A percentile compares a stretch with the other conserved stretches of the same genome.
phyloP scores from a whole-genome alignment of 352 stramenopile genomes.

The Aphanomyces invadans region DNA sequence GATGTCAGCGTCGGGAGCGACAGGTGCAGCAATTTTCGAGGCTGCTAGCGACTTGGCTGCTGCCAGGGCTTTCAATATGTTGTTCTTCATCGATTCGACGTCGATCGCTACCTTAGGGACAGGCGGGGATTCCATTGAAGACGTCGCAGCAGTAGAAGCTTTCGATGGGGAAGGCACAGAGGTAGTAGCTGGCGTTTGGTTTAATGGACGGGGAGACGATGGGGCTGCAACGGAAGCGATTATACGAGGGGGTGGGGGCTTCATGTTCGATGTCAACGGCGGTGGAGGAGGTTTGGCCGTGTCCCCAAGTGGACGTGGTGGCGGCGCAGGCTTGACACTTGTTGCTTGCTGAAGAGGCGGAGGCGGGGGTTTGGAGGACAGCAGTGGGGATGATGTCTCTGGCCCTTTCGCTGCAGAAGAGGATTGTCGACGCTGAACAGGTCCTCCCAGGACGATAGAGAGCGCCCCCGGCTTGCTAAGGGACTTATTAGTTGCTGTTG shows the following conservation, averaged over 20 bases:
- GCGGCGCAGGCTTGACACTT: neutral
- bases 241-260: neutral
- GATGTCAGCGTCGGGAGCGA: no score
- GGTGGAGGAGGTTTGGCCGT: neutral
- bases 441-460: neutral
- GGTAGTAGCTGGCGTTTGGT: neutral
- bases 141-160: neutral
- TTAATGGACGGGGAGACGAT: neutral
- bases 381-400: neutral
- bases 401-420: neutral
- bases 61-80: slow-evolving; percentile 71
- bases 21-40: neutral
- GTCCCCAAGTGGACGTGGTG: neutral
- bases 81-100: slow-evolving; percentile 66
- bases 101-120: slow-evolving; percentile 31
- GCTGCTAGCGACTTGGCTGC: slow-evolving; percentile 55
- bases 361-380: neutral
- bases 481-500: slow-evolving; percentile 10
- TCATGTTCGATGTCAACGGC: neutral
- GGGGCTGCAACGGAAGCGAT: no score
- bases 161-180: neutral
- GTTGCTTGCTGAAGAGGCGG: neutral
- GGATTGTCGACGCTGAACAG: neutral
- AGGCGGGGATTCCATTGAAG: slow-evolving; percentile 1
- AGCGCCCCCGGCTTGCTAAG: slow-evolving; percentile 7